A percentile compares a stretch with the other conserved stretches of the same genome.
These are phyloP conservation scores for Globisporangium irregulare DNA, from an alignment of 352 stramenopile species.

Conservation along the genomic window DNA sequence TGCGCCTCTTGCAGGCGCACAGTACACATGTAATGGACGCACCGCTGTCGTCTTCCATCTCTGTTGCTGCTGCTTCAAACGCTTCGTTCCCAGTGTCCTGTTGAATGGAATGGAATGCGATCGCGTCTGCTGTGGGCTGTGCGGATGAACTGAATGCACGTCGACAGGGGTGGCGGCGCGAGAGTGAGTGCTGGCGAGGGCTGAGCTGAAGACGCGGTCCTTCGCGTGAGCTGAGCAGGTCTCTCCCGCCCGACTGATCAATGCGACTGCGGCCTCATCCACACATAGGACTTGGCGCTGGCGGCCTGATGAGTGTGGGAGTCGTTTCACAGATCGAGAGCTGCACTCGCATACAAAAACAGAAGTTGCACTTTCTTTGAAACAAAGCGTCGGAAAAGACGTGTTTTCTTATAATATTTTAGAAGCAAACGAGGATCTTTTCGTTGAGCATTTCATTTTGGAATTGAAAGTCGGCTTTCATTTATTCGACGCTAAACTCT, in stretches of 20 bases:
- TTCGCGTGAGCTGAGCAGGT: background rate
- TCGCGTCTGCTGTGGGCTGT: background rate
- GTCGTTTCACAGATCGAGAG: background rate
- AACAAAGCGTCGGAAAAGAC: too few species aligned
- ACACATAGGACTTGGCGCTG: too few species aligned
- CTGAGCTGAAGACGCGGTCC: background rate
- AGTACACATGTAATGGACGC: background rate
- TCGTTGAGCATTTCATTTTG: too few species aligned
- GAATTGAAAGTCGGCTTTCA: too few species aligned
- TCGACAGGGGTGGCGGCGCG: too few species aligned
- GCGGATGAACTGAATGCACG: background rate
- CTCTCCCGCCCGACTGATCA: background rate
- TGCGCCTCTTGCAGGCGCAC: background rate
- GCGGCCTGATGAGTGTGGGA: background rate
- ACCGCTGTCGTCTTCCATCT: conserved; percentile 1
- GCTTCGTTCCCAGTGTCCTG: too few species aligned
- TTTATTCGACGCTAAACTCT: too few species aligned
- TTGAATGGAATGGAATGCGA: background rate
- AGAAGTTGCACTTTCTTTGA: too few species aligned
- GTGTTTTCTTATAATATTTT: too few species aligned
- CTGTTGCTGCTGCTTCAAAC: background rate
- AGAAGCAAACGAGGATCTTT: too few species aligned
- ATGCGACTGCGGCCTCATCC: background rate
- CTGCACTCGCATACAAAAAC: background rate
- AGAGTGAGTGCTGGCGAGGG: background rate